Conservation (phyloP, 768 basidiomycete genomes). For the Tubosaeta brunneosetosa region DNA sequence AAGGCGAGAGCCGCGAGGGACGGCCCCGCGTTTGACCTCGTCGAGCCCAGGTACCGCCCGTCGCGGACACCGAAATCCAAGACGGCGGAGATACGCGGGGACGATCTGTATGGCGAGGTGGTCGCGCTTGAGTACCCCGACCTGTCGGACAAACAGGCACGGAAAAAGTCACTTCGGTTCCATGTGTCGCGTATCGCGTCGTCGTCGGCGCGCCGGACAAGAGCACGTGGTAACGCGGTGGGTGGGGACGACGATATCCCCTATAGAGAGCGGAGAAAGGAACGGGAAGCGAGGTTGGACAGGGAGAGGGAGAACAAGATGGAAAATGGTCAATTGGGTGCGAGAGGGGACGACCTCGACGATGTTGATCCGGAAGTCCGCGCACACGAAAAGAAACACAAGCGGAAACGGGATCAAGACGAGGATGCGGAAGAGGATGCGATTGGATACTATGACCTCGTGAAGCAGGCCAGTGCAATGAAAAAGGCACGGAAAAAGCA, state of each 20-base stretch:
- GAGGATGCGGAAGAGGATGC: conserved; percentile 42
- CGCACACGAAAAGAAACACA: conserved; percentile 33
- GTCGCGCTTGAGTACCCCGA: conserved; percentile 66
- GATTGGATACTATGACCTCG: conserved; percentile 87
- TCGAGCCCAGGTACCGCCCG: conserved; percentile 61
- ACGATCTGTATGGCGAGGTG: conserved; percentile 65
- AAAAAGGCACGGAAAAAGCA: conserved; percentile 77
- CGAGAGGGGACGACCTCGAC: conserved; percentile 66
- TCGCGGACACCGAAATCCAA: conserved; percentile 13
- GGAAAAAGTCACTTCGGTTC: conserved; percentile 83
- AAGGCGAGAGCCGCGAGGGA: conserved; percentile 42
- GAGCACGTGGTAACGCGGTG: conserved; percentile 62
- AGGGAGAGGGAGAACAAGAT: conserved; percentile 39
- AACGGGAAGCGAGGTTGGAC: conserved; percentile 50
- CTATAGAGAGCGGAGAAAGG: conserved; percentile 69
- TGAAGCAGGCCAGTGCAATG: conserved; percentile 67
- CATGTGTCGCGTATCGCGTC: conserved; percentile 90
- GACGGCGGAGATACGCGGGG: not conserved
- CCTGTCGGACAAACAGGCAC: conserved; percentile 75
- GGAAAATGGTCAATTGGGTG: conserved; percentile 32
- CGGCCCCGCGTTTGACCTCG: conserved; percentile 54
- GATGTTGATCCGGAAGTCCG: conserved; percentile 44
- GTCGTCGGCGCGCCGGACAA: conserved; percentile 67
- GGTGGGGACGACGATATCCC: conserved; percentile 97
- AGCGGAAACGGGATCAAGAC: conserved; percentile 35